Evolutionary conservation across 495 filamentous ascomycete genomes (phyloP).

Genomic region (Amorphotheca resinae): DNA sequence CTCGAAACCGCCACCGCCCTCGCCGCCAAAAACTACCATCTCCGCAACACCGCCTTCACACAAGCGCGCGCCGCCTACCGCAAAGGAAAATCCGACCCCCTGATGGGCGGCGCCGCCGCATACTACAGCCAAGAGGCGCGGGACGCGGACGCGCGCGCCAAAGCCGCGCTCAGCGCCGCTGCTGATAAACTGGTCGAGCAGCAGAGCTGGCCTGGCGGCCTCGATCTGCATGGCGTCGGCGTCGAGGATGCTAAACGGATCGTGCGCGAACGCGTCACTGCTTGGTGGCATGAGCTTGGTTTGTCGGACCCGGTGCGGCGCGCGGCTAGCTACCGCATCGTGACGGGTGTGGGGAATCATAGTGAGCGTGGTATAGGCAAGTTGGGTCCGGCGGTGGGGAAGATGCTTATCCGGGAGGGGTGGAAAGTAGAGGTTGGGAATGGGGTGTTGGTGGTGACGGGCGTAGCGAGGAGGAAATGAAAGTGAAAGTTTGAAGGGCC

Average conservation of each 20-base stretch:
- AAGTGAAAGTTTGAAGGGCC: no score
- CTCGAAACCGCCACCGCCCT: conserved; percentile 8
- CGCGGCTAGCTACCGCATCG: conserved; percentile 46
- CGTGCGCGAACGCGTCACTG: conserved; percentile 46
- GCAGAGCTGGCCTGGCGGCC: conserved; percentile 27
- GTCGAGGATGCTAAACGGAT: conserved; percentile 73
- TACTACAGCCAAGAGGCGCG: conserved; percentile 51
- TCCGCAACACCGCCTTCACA: conserved; percentile 33
- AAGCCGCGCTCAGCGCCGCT: conserved; percentile 32
- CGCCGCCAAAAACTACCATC: conserved; percentile 7
- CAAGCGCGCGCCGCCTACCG: conserved; percentile 52
- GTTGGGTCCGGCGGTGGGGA: conserved; percentile 69
- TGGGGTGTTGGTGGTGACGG: conserved; percentile 54
- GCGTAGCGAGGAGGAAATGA: conserved; percentile 25
- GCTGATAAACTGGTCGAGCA: conserved; percentile 42
- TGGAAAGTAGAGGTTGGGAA: conserved; percentile 66
- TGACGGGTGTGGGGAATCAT: conserved; percentile 73
- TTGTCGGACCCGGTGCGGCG: conserved; percentile 29
- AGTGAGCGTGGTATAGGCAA: conserved; percentile 62
- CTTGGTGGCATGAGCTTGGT: conserved; percentile 71
- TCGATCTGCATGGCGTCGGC: conserved; percentile 75
- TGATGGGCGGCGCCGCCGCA: conserved; percentile 54
- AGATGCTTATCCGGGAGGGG: conserved; percentile 60
- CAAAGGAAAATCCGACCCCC: conserved; percentile 47
- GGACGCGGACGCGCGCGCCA: conserved; percentile 34